Evolutionary conservation across 2,329 filamentous ascomycete genomes (phyloP), one percentile per base, ranked within the genome.

Genomic region (Penicillium sp.): DNA sequence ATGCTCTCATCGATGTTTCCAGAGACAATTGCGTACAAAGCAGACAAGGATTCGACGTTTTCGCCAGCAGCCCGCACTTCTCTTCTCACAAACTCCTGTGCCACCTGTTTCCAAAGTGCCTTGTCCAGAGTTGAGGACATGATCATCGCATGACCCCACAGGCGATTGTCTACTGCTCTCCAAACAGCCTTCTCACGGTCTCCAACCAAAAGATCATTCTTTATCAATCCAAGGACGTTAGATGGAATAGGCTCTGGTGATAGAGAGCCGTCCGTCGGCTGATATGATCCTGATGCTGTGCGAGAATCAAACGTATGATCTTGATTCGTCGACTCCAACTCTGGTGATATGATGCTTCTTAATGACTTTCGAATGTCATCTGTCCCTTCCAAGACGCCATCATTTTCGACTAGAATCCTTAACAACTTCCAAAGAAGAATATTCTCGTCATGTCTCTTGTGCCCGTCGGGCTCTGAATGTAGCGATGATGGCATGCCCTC

Each of bases 101-200:
- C 85, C 24, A 99, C 92, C 68, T 95, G 90, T 70, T 91, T 95
- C 83, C 95, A 97, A 2, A 95, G 79, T 5, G 81, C 77, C 46
- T 78, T 80, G 21, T 90, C 89, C 48, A 89, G 79, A 1, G 90
- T 94, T 6, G 74, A 96, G 71, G 94, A 88, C 35, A 99, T 87
- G 20, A 99, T 80, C 82, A 99, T 89, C 3, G 94, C 95, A 71
- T 99, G 95, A 2, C 91, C 94, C 95, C 95, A 99, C 2, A 99
- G 78, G 49, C 92, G 85, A 71, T 92, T 91, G 71, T 99, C 94
- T 30, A 91, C 93, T 4, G 94, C 92, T 61, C 88, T 81, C 93
- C 93, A 97, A 0, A 95, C 89, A 5, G 94, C 94, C 63, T 92
- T 90, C 67, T 97, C 91, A 21, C 91, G 84, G 47, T 97, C 87